phyloP scores from a whole-genome alignment of 129 eudicot genomes.

The Solidago caesia region DNA sequence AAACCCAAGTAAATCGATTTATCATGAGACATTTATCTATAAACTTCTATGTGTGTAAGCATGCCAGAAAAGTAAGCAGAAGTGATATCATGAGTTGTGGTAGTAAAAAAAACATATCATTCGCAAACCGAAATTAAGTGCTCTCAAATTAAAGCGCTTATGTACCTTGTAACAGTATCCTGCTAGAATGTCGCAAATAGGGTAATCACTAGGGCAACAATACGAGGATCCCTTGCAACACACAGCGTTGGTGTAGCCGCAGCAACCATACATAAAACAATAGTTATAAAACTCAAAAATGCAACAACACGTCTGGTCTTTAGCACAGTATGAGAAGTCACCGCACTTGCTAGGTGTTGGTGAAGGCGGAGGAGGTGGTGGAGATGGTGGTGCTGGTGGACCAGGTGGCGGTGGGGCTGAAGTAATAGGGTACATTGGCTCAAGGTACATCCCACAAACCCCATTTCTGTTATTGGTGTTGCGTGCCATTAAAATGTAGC shows the following conservation, averaged over 20 bases:
- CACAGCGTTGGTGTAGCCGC: slow-evolving; percentile 48
- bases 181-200: slow-evolving; percentile 48
- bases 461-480: slow-evolving; percentile 34
- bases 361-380: slow-evolving; percentile 42
- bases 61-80: neutral
- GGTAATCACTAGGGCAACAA: slow-evolving; percentile 67
- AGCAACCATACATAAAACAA: slow-evolving; percentile 58
- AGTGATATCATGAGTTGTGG: neutral
- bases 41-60: neutral
- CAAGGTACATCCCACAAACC: slow-evolving; percentile 62
- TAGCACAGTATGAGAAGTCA: slow-evolving; percentile 41
- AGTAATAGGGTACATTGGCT: slow-evolving; percentile 53
- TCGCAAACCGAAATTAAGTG: neutral
- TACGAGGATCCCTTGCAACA: slow-evolving; percentile 47
- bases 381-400: slow-evolving; percentile 44
- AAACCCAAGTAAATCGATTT: neutral
- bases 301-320: slow-evolving; percentile 60
- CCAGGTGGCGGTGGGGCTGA: slow-evolving; percentile 33
- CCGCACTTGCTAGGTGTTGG: slow-evolving; percentile 54
- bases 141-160: neutral
- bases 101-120: neutral
- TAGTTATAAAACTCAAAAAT: slow-evolving; percentile 37
- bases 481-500: slow-evolving; percentile 51
- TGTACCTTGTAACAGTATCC: slow-evolving; percentile 62
- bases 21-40: neutral